Conservation (phyloP, 2,329 filamentous ascomycete species). For the Ascochyta rabiei region DNA sequence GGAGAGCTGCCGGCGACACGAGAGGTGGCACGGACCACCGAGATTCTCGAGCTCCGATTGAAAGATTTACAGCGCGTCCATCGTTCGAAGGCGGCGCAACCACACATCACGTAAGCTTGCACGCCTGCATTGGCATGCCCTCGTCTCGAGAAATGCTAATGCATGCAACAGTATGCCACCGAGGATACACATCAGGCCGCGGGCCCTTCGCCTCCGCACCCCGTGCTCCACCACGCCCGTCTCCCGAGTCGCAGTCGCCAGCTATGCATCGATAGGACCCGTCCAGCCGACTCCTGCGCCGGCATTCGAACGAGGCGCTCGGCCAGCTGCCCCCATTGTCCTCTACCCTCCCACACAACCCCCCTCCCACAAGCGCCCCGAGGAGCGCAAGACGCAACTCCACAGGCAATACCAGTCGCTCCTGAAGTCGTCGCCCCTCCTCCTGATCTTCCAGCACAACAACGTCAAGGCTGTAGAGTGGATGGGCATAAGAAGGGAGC, state of each 20-base stretch:
- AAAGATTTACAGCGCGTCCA: slow-evolving; percentile 36
- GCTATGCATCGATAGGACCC: slow-evolving; percentile 59
- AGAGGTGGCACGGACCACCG: slow-evolving; percentile 33
- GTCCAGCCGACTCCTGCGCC: slow-evolving; percentile 60
- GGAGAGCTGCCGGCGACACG: slow-evolving; percentile 15
- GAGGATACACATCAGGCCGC: slow-evolving; percentile 45
- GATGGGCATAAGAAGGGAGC: slow-evolving; percentile 72
- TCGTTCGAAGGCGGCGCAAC: slow-evolving; percentile 30
- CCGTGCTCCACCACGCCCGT: slow-evolving; percentile 34
- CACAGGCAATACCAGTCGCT: slow-evolving; percentile 86
- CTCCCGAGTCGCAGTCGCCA: slow-evolving; percentile 40
- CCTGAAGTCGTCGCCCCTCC: slow-evolving; percentile 81
- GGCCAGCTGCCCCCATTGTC: slow-evolving; percentile 53
- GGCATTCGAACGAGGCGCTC: slow-evolving; percentile 57
- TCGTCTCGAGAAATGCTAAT: slow-evolving; percentile 4
- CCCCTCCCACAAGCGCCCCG: slow-evolving; percentile 82
- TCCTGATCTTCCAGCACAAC: slow-evolving; percentile 85
- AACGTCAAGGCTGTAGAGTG: slow-evolving; percentile 77
- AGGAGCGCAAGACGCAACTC: slow-evolving; percentile 89
- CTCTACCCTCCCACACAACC: slow-evolving; percentile 73
- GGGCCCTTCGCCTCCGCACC: slow-evolving; percentile 36
- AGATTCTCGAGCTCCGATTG: slow-evolving; percentile 24
- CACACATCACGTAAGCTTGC: slow-evolving; percentile 37
- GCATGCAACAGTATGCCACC: slow-evolving; percentile 41
- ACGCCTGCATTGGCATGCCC: neutral